These are phyloP conservation scores for Aspergillus sojae DNA, from an alignment of 2,329 filamentous ascomycete genomes.

Conservation along the genomic window DNA sequence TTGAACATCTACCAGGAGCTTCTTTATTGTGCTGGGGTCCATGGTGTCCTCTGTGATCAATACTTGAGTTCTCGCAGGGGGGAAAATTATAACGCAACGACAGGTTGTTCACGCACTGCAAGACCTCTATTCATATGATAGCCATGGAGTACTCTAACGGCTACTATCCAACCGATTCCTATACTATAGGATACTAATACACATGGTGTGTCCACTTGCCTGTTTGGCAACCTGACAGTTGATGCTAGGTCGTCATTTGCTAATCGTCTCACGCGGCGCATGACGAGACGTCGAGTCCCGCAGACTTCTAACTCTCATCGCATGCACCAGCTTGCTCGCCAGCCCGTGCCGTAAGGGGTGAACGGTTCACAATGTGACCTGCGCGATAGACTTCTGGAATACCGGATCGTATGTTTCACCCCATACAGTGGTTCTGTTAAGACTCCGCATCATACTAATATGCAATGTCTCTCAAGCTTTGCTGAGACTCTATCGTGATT, in stretches of 20 bases:
- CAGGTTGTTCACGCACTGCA: neutral
- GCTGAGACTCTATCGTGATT: neutral
- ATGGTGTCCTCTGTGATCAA: conserved; percentile 4
- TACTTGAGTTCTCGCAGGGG: neutral
- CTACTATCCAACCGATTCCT: no score
- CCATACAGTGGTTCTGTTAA: neutral
- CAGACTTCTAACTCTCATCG: neutral
- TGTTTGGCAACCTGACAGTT: neutral
- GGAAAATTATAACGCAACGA: neutral
- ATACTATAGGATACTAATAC: neutral
- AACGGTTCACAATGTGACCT: neutral
- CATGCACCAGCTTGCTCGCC: no score
- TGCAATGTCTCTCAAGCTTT: neutral
- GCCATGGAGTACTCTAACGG: no score
- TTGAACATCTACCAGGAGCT: conserved; percentile 12
- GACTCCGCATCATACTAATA: neutral
- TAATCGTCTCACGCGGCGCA: neutral
- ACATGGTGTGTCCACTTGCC: neutral
- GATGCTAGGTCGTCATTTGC: neutral
- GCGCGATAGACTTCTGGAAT: neutral
- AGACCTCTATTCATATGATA: neutral
- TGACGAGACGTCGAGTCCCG: neutral
- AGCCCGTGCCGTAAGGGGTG: no score
- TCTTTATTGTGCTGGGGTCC: conserved; percentile 13
- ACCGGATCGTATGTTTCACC: no score